Conservation (phyloP, 176 grass and related monocot genomes). For the Dendrocalamus sinicus region DNA sequence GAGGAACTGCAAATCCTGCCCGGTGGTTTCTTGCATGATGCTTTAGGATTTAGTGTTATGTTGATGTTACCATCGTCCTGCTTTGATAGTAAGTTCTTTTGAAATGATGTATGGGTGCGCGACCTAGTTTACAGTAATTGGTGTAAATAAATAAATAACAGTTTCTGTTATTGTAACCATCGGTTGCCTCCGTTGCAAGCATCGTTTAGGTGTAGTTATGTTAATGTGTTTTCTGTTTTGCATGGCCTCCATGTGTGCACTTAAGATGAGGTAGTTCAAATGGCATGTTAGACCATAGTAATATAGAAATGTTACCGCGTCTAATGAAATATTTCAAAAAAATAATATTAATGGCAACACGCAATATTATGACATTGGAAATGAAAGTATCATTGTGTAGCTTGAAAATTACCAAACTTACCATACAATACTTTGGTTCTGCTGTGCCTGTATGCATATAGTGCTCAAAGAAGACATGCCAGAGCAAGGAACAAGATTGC, state of each 20-base stretch:
- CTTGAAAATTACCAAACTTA: not conserved
- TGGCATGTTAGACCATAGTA: not conserved
- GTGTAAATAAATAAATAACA: not conserved
- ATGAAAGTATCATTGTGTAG: not conserved
- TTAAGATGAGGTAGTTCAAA: not conserved
- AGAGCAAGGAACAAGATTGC: not conserved
- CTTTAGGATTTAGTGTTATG: not conserved
- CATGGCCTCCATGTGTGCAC: not conserved
- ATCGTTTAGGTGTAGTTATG: not conserved
- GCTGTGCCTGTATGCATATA: not conserved
- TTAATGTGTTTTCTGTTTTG: not conserved
- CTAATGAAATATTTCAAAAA: not conserved
- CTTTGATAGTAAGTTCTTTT: conserved; percentile 1
- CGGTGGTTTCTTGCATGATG: not conserved
- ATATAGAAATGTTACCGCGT: not conserved
- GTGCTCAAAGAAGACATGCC: not conserved
- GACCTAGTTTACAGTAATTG: not conserved
- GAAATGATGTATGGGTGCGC: not conserved
- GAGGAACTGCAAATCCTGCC: not conserved
- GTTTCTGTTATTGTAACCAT: not conserved
- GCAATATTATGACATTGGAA: not conserved
- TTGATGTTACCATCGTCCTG: not conserved
- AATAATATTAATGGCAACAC: not conserved
- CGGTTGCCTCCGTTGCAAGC: not conserved
- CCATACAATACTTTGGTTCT: not conserved